These are phyloP conservation scores for Eleusine coracana DNA, from an alignment of 176 grass and related monocot genomes.

Conservation along the genomic window DNA sequence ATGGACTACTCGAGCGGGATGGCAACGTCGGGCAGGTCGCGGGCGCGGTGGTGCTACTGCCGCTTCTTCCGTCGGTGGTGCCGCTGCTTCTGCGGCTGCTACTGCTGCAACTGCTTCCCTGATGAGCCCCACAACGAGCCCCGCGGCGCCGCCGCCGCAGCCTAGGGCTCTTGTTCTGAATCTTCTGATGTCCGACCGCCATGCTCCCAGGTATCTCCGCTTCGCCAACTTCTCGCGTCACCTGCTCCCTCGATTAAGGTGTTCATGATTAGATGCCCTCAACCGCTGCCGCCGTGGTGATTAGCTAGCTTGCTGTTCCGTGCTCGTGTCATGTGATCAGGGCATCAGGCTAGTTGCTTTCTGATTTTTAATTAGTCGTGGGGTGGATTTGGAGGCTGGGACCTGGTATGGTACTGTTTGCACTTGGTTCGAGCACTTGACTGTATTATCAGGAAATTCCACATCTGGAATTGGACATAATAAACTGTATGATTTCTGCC, in stretches of 20 bases:
- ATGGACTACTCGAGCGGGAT: constrained; percentile 42
- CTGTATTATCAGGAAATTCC: neutral
- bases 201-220: constrained; percentile 7
- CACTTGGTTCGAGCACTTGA: neutral
- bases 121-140: constrained; percentile 20
- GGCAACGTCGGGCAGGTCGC: constrained; percentile 7
- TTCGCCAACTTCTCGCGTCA: neutral
- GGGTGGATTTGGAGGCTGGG: neutral
- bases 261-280: neutral
- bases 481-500: neutral
- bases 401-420: neutral
- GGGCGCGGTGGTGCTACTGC: constrained; percentile 51
- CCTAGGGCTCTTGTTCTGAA: neutral
- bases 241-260: neutral
- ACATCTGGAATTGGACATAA: neutral
- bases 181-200: neutral
- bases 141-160: neutral
- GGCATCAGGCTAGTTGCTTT: neutral
- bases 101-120: constrained; percentile 47
- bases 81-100: constrained; percentile 55
- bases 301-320: neutral
- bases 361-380: neutral
- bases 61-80: constrained; percentile 52
- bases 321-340: neutral
- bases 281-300: neutral